Evolutionary conservation across 2,329 filamentous ascomycete species (phyloP).

Genomic region (Ophiostoma piceae): DNA sequence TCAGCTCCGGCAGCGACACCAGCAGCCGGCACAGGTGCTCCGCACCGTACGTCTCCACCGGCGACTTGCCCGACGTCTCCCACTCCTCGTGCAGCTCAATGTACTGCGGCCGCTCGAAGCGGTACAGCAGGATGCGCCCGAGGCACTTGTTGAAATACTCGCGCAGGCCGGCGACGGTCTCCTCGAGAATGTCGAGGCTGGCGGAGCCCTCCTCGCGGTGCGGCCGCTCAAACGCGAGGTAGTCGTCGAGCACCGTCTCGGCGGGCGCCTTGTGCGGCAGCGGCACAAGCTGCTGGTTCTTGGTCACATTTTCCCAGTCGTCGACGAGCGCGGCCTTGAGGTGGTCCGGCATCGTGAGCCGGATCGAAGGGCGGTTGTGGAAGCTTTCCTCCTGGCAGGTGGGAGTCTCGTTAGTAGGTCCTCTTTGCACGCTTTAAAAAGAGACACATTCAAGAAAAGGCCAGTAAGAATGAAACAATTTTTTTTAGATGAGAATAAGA

Average conservation of each 20-base stretch:
- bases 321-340: constrained; percentile 91
- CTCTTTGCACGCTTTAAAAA: background rate
- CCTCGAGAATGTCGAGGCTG: constrained; percentile 80
- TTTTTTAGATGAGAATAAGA: too few species aligned
- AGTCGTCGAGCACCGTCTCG: constrained; percentile 72
- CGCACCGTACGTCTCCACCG: constrained; percentile 81
- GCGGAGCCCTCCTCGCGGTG: constrained; percentile 61
- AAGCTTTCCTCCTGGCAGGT: constrained; percentile 75
- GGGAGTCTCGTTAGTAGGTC: background rate
- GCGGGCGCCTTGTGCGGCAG: constrained; percentile 74
- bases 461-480: background rate
- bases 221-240: constrained; percentile 63
- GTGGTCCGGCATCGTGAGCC: constrained; percentile 78
- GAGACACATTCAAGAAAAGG: background rate
- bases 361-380: constrained; percentile 75
- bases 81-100: constrained; percentile 68
- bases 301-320: constrained; percentile 98
- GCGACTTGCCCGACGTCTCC: constrained; percentile 52
- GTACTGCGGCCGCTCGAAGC: constrained; percentile 88
- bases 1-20: constrained; percentile 83
- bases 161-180: constrained; percentile 77
- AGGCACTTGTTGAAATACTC: constrained; percentile 93
- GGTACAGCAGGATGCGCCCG: constrained; percentile 81
- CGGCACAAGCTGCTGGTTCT: constrained; percentile 83
- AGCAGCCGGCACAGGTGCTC: constrained; percentile 88